Conservation (phyloP, 1,139 yeast genomes). For the Yamadazyma aaseri region DNA sequence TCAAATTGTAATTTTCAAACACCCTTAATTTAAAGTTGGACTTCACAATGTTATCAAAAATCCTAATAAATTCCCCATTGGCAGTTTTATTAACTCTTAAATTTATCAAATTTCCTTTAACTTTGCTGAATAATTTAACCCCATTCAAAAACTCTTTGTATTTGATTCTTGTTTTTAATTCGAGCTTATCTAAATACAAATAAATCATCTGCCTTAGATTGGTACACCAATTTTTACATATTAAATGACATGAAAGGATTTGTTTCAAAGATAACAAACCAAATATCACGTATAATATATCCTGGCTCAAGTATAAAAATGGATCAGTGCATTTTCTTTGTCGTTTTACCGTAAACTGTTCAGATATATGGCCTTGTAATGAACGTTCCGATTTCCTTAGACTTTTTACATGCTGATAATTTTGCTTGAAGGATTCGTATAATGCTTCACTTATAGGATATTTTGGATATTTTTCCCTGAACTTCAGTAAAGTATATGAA, state of each 20-base stretch:
- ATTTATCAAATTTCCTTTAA: conserved; percentile 17
- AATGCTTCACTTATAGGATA: conserved; percentile 28
- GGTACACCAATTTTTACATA: conserved; percentile 33
- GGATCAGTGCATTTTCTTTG: conserved; percentile 25
- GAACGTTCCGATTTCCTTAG: not conserved
- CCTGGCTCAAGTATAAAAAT: conserved; percentile 27
- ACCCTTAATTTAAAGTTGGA: conserved; percentile 18
- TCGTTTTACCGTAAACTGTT: conserved; percentile 4
- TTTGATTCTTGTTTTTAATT: conserved; percentile 26
- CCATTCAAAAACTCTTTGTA: conserved; percentile 32
- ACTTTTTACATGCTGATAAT: conserved; percentile 20
- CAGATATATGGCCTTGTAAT: conserved; percentile 1
- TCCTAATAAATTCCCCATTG: conserved; percentile 21
- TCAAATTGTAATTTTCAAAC: conserved; percentile 11
- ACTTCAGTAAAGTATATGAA: conserved; percentile 29
- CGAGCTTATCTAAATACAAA: conserved; percentile 23
- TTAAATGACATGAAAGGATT: conserved; percentile 29
- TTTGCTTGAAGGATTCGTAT: conserved; percentile 21
- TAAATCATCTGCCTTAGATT: conserved; percentile 25
- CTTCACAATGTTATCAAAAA: conserved; percentile 26
- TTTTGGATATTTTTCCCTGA: conserved; percentile 20
- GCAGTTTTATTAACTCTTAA: conserved; percentile 28
- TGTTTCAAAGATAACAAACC: conserved; percentile 18
- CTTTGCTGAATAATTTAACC: conserved; percentile 23
- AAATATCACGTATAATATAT: conserved; percentile 30